Base-by-base conservation (phyloP, 2,329 filamentous ascomycete genomes). In the Cercospora sesami region DNA sequence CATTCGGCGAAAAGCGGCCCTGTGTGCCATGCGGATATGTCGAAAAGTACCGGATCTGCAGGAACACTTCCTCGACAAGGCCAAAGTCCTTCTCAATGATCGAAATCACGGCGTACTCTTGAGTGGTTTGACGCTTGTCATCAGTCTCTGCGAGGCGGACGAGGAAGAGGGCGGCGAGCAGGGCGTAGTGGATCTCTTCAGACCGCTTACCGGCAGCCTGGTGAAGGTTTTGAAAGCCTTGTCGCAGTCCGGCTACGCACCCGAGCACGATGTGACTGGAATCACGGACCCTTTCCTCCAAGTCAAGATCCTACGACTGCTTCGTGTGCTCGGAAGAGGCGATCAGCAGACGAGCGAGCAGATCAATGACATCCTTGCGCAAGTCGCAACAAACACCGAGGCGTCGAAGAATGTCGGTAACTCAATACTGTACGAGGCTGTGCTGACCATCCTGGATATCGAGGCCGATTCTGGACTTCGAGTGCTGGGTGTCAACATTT, bases 21-120 rank as follows among this genome's bases (percentile, higher is more conserved):
- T 99, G n/a, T 99, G 95, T 81, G 95, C 95, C 61, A 99, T 99
- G 95, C 89, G 94, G 73, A 97, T 99, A 85, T 97, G 94, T 82
- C 91, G 93, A 75, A 99, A 99, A 81, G 95, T 99, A 10, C 95
- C 96, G 5, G 95, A 99, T 79, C 83, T 99, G 64, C 93, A 97
- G 80, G 96, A 99, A 79, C 94, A 99, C 81, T 99, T 99, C 77
- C 79, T 97, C 67, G 95, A 99, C 69, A 98, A 98, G 80, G 92
- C 94, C 16, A 91, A 95, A 69, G 86, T 92, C 30, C 85, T 99
- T 9, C 83, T 99, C 23, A 91, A 93, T 28, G 95, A 99, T 80
- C 87, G 95, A 69, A 99, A 99, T 81, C 95, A 99, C 74, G 96
- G 95, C 42, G 96, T 99, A 18, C 82, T 99, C 60, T 86, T 99